Percentiles rank a stretch among this genome's conserved stretches.
phyloP scores from a whole-genome alignment of 352 stramenopile genomes.

The Hyaloperonospora arabidopsidis region DNA sequence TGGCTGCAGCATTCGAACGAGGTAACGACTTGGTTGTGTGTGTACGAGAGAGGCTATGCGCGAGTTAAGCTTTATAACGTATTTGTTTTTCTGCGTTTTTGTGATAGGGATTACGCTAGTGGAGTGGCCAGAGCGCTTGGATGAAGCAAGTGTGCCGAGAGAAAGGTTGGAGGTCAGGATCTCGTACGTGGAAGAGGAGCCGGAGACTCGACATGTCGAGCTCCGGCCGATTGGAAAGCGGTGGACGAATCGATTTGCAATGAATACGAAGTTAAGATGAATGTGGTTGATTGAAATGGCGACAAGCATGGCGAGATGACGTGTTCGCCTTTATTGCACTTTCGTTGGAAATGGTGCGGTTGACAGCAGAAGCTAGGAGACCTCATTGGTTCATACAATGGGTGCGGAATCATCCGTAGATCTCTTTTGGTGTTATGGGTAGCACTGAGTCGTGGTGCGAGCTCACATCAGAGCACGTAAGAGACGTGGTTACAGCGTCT shows the following conservation, averaged over 20 bases:
- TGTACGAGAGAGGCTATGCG: too few relatives aligned
- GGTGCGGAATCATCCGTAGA: too few relatives aligned
- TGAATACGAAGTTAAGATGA: background rate
- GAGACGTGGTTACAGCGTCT: too few relatives aligned
- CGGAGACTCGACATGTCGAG: constrained; percentile 31
- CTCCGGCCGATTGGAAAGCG: constrained; percentile 37
- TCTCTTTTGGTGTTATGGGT: too few relatives aligned
- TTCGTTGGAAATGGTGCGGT: too few relatives aligned
- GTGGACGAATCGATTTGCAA: constrained; percentile 27
- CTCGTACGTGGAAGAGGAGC: constrained; percentile 39
- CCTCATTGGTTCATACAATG: too few relatives aligned
- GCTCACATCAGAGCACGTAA: too few relatives aligned
- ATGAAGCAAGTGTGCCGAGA: constrained; percentile 26
- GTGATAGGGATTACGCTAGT: constrained; percentile 49
- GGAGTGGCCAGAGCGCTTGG: constrained; percentile 70
- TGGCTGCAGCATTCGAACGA: constrained; percentile 47
- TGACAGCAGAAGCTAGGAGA: too few relatives aligned
- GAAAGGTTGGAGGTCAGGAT: constrained; percentile 57
- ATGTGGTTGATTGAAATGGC: background rate
- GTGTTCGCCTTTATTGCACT: background rate
- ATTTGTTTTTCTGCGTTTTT: background rate
- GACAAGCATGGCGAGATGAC: background rate
- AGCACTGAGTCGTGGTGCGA: too few relatives aligned
- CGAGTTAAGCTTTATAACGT: background rate
- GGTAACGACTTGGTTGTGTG: constrained; percentile 17